Base-by-base conservation (phyloP, 768 basidiomycete species). In the Floccularia luteovirens region DNA sequence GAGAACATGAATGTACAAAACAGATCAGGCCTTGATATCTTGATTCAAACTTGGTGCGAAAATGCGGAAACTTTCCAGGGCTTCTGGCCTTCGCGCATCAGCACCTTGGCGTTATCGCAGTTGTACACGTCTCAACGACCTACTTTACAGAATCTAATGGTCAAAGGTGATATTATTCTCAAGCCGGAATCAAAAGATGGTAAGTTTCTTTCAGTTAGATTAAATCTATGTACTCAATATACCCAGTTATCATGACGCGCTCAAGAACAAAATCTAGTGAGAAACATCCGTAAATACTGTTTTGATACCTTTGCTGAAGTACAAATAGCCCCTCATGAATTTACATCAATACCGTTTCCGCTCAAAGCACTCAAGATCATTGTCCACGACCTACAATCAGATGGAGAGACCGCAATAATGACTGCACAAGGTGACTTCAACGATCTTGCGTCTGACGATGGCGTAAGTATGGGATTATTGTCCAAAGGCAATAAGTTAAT, bases 11-110 rank as follows among this genome's bases (percentile, higher is more conserved):
- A 60, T 10, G 66, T 82, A 7, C 64, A 75, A 32, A 78, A 72
- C 16, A 72, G 77, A 21, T 70, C 73, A 0, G 89, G 77, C 0
- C 71, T 97, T n/a, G 82, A 92, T 44, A 74, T 97, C 34, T 69
- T 99, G n/a, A 72, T 98, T 20, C 76, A 82, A 41, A 82, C 87
- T 0, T 97, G 93, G 94, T 89, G 87, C 53, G 94, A 99, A 57
- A 93, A 92, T 51, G 82, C 84, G 10, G 87, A 90, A 59, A 90
- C 84, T 3, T 88, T 98, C 72, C 90, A 91, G 54, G 93, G 96
- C 22, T 90, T 83, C 59, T 98, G 94, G 93, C 82, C 90, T 7
- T 77, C 80, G 3, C 78, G 90, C 23, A 74, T 94, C 51, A 92
- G 90, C 58, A 82, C 77, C 27, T 63, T 97, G 40, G 93, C 85